Conservation (phyloP, 306 rosid species). For the Pyrus betulifolia region DNA sequence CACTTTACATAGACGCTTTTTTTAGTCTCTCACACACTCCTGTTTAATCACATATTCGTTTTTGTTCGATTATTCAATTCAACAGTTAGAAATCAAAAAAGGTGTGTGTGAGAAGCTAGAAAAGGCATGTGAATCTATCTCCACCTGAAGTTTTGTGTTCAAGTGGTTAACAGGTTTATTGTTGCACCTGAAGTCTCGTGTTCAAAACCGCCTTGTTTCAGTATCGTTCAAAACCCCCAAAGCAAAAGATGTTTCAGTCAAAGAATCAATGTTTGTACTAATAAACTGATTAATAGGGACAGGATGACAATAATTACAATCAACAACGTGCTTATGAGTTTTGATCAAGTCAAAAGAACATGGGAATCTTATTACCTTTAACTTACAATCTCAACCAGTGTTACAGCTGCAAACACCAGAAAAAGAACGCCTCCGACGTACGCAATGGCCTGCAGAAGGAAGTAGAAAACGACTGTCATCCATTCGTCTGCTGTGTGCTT, state of each 20-base stretch:
- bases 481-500: not conserved
- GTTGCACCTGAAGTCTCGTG: not conserved
- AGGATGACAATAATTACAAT: not conserved
- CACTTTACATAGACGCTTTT: no score
- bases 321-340: not conserved
- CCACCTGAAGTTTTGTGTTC: not conserved
- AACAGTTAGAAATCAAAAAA: no score
- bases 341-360: not conserved
- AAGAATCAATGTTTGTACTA: not conserved
- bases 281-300: not conserved
- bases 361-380: slow-evolving; percentile 16
- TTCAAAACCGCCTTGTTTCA: not conserved
- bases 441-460: slow-evolving; percentile 65
- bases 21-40: no score
- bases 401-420: slow-evolving; percentile 81
- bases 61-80: not conserved
- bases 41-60: no score
- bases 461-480: slow-evolving; percentile 5
- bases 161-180: no score
- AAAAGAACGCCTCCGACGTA: slow-evolving; percentile 87
- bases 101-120: not conserved
- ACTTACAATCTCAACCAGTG: slow-evolving; percentile 58
- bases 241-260: not conserved
- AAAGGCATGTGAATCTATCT: not conserved
- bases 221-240: not conserved